Conservation (phyloP, 2,329 filamentous ascomycete species). For the Plenodomus biglobosus region DNA sequence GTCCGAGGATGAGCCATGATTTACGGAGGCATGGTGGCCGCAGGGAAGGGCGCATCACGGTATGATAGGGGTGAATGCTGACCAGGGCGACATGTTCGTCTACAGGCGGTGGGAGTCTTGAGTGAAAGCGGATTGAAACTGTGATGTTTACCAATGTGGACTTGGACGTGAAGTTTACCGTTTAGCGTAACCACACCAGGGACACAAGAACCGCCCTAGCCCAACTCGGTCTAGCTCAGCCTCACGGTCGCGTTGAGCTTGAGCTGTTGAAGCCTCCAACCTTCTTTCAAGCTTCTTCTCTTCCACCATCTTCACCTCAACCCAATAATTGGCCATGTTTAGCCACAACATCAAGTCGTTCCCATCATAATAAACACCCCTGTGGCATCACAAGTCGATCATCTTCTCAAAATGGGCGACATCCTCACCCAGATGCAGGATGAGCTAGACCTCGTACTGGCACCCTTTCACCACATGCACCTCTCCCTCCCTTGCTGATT, state of each 20-base stretch:
- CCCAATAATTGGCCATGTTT: too few species aligned
- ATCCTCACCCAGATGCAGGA: conserved; percentile 82
- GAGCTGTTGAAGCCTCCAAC: too few species aligned
- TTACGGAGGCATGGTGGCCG: conserved; percentile 27
- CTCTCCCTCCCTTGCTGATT: conserved; percentile 1
- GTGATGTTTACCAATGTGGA: neutral
- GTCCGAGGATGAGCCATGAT: conserved; percentile 22
- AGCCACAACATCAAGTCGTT: too few species aligned
- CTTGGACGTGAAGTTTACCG: conserved; percentile 12
- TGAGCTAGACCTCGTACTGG: conserved; percentile 72
- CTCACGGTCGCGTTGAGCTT: too few species aligned
- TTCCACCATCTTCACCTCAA: too few species aligned
- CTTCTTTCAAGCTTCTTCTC: too few species aligned
- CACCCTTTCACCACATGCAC: neutral
- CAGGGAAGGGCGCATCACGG: conserved; percentile 33
- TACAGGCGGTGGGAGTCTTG: neutral
- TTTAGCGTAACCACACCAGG: too few species aligned
- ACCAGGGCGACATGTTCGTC: conserved; percentile 27
- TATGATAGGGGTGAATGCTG: neutral
- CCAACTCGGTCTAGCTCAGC: conserved; percentile 23
- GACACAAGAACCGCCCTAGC: too few species aligned
- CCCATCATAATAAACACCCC: too few species aligned
- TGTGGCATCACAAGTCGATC: too few species aligned
- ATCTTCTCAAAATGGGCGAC: conserved; percentile 61
- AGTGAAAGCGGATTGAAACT: conserved; percentile 1